Evolutionary conservation across 1,284 basidiomycete species (phyloP).

Genomic region (Meripilus lineatus): DNA sequence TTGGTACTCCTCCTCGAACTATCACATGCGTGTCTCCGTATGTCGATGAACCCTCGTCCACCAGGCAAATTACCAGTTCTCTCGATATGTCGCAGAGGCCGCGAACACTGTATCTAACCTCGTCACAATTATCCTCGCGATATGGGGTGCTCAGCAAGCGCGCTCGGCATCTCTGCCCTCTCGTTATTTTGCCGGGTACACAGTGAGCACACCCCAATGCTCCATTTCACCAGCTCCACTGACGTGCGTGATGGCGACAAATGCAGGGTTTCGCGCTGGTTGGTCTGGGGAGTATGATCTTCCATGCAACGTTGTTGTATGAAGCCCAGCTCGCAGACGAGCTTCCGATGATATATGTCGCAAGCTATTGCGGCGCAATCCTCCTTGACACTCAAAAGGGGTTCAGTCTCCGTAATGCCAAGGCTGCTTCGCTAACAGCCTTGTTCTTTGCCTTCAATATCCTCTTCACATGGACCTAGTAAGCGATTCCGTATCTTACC

Average conservation of each 20-base stretch:
- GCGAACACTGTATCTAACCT: conserved; percentile 64
- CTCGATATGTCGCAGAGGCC: conserved; percentile 61
- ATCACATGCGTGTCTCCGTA: conserved; percentile 9
- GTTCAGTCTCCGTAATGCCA: conserved; percentile 34
- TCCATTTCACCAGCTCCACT: neutral
- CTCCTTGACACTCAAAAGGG: conserved; percentile 54
- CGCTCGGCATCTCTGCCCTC: conserved; percentile 39
- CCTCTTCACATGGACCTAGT: conserved; percentile 64
- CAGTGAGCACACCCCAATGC: conserved; percentile 32
- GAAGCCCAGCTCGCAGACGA: conserved; percentile 67
- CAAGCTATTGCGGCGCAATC: conserved; percentile 47
- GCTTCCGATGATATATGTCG: conserved; percentile 65
- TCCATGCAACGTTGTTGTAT: conserved; percentile 67
- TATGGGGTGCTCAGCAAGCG: conserved; percentile 38
- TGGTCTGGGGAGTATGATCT: conserved; percentile 61
- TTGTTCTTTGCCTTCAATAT: conserved; percentile 47
- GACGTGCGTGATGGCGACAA: neutral
- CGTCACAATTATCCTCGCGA: conserved; percentile 45
- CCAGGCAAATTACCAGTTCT: conserved; percentile 68
- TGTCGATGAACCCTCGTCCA: no score
- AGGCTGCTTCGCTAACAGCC: conserved; percentile 33
- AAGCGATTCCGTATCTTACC: conserved; percentile 21
- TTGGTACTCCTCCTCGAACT: conserved; percentile 1
- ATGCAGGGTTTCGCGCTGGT: conserved; percentile 53
- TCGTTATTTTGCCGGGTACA: conserved; percentile 47